Conservation (phyloP, 208 protist genomes). For the Sergeia podlipaevii region DNA sequence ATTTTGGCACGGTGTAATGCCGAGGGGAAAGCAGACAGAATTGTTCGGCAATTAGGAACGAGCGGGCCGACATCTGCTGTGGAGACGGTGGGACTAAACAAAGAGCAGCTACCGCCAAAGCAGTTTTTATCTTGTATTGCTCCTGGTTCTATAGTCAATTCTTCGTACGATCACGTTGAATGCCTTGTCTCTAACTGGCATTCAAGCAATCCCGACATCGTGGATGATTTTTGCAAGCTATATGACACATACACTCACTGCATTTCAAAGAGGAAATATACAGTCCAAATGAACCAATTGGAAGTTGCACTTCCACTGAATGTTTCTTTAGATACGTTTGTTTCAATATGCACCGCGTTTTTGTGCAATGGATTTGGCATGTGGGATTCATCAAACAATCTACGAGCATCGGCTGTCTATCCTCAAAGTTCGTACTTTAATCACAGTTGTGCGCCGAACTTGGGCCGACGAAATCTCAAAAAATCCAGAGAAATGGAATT, state of each 20-base stretch:
- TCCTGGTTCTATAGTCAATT: background rate
- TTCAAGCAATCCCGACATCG: conserved; percentile 17
- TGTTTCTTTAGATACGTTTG: conserved; percentile 22
- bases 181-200: conserved; percentile 26
- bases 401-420: conserved; percentile 19
- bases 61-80: background rate
- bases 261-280: conserved; percentile 17
- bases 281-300: background rate
- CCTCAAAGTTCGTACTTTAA: conserved; percentile 42
- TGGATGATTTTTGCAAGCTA: conserved; percentile 18
- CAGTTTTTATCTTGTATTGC: conserved; percentile 9
- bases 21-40: conserved; percentile 10
- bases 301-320: conserved; percentile 7
- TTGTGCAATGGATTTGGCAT: conserved; percentile 42
- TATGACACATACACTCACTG: conserved; percentile 13
- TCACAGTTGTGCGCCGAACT: conserved; percentile 36
- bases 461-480: conserved; percentile 19
- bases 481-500: conserved; percentile 15
- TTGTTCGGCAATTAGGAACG: background rate
- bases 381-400: conserved; percentile 11
- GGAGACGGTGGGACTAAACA: conserved; percentile 22
- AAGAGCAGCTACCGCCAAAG: conserved; percentile 8
- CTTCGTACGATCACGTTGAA: conserved; percentile 24
- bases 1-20: conserved; percentile 14
- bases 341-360: conserved; percentile 26